Base-by-base conservation (phyloP, 768 basidiomycete genomes). In the Tulasnella sp. region DNA sequence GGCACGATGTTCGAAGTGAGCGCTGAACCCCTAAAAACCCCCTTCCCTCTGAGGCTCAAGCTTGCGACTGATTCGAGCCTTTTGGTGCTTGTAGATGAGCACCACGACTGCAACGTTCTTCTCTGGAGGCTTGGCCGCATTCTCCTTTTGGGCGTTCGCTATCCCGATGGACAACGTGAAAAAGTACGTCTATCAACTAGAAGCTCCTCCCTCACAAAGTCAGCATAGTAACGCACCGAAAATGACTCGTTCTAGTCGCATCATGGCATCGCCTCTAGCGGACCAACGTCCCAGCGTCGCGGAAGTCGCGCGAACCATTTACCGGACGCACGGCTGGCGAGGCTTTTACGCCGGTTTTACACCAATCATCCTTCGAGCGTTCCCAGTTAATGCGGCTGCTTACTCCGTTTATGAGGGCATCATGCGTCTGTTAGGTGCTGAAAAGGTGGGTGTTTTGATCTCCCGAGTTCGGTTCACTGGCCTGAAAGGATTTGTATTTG, bases 81-180 rank as follows among this genome's bases (percentile, higher is more conserved):
- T 34, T n/a, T 17, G 67, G 29, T 19, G 29, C 52, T n/a, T 41
- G n/a, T 36, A 90, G 88, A 83, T 89, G 78, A 86, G 83, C 77
- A 86, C 84, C 26, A 86, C 87, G 7, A 77, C 83, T 11, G 85
- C 88, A 6, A 89, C 87, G 77, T 89, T 90, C 78, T 77, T 89
- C 16, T 85, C 89, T 14, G 89, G 89, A 35, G 89, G 89, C 9
- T 79, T 87, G 36, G 86, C 80, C 44, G 84, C 86, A 4, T 87
- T 90, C 76, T 82, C 82, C 32, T 90, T 86, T 78, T 90, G 89
- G 89, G 81, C 81, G 26, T 84, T 87, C 82, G 88, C 85, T 29
- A 88, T 90, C 75, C 89, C 91, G 3, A 84, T 88, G 71, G 92
- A 94, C 80, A 91, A 91, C 78, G 82, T 92, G 74, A 94, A 94